Base-by-base conservation (phyloP, 31 red algal species). In the Bonnemaisonia californica region DNA sequence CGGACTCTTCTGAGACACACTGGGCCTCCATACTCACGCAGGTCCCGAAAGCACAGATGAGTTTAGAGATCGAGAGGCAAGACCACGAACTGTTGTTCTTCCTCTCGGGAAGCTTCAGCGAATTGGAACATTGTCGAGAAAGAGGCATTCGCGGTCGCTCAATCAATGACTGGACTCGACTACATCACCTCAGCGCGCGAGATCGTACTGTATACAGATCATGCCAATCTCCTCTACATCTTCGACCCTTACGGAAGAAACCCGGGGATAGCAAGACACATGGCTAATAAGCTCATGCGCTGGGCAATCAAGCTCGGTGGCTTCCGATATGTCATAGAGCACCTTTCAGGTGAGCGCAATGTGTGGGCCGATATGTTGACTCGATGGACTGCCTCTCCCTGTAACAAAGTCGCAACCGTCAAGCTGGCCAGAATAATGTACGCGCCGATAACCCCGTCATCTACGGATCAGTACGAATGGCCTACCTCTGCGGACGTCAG, bases 291-390 rank as follows among this genome's bases (percentile, higher is more conserved):
- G n/a, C n/a, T n/a, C n/a, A 79, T 79, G 74, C 74, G 1, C 16
- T 79, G 54, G 55, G 0, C 54, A 16, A n/a, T 79, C 4, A 79
- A 79, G 56, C 74, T 62, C 7, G 40, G 28, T 36, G 54, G 33
- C 4, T 63, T 38, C 54, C 9, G 57, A 3, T 63, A 79, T 27
- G 74, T 62, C 31, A 61, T 79, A 4, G 74, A 79, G 38, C 1
- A 79, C 36, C 23, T 79, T 21, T 4, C 16, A 18, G 55, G 74
- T 36, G 74, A 62, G 36, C 19, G 57, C 23, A 79, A 79, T 28
- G 57, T 62, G 22, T 79, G 74, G 74, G 74, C 55, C 24, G 74
- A 62, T 34, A 62, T 79, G 57, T 31, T 62, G 30, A 79, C 74
- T 5, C 54, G 56, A 7, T 79, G 74, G 56, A 32, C 70, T n/a